phyloP scores from a whole-genome alignment of 2,329 filamentous ascomycete species.

The Westerdykella sp. region DNA sequence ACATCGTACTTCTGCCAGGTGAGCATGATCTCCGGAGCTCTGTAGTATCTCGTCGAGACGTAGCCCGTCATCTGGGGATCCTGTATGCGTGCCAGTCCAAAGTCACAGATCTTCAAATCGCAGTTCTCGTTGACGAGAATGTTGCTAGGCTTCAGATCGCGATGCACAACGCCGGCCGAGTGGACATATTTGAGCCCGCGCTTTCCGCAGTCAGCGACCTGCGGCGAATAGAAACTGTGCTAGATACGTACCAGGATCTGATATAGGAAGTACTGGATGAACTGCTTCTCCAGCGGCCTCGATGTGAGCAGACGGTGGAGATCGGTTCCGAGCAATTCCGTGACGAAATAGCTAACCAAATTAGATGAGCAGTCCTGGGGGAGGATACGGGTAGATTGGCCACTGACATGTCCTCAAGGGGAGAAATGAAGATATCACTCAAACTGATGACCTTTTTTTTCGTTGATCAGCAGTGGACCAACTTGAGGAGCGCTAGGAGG shows the following conservation, averaged over 20 bases:
- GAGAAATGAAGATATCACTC: conserved; percentile 99
- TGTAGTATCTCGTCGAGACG: conserved; percentile 97
- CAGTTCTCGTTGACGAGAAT: conserved; percentile 99
- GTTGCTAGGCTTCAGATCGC: conserved; percentile 96
- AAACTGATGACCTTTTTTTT: conserved; percentile 73
- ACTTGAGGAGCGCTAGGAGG: background rate
- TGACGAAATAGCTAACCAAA: conserved; percentile 79
- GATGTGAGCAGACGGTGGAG: conserved; percentile 93
- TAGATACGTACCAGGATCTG: conserved; percentile 77
- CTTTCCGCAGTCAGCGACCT: conserved; percentile 46
- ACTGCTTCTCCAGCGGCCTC: conserved; percentile 94
- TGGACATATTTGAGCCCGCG: conserved; percentile 98
- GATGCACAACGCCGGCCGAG: conserved; percentile 94
- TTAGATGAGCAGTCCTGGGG: conserved; percentile 10
- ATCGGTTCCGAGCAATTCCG: conserved; percentile 93
- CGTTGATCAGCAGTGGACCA: conserved; percentile 5
- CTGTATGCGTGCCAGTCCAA: conserved; percentile 93
- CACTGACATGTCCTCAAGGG: conserved; percentile 91
- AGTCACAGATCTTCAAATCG: conserved; percentile 99
- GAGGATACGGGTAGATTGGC: background rate
- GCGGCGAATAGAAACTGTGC: background rate
- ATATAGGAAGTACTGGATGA: conserved; percentile 99
- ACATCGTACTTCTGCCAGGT: conserved; percentile 99
- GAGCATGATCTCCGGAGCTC: conserved; percentile 98
- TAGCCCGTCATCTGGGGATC: conserved; percentile 99